phyloP scores from a whole-genome alignment of 805 yeast genomes.

The Lipomyces oligophaga region DNA sequence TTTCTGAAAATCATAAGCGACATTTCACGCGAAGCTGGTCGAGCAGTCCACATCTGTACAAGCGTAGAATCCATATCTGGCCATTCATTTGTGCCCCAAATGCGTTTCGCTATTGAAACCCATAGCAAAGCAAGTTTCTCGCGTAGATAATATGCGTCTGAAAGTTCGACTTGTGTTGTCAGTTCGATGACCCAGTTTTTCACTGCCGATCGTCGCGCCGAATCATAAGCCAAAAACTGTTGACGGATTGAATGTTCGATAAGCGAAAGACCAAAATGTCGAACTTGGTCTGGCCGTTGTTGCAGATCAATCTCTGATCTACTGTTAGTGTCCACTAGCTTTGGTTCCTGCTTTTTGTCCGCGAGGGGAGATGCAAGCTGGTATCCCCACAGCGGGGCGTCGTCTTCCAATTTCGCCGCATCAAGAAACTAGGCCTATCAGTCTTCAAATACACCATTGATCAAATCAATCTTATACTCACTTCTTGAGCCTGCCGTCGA shows the following conservation, averaged over 20 bases:
- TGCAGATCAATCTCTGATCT: too few relatives aligned
- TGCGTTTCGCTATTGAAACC: slow-evolving; percentile 85
- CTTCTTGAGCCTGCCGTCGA: slow-evolving; percentile 52
- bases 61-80: slow-evolving; percentile 77
- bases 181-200: slow-evolving; percentile 83
- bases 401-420: slow-evolving; percentile 66
- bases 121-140: slow-evolving; percentile 87
- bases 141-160: slow-evolving; percentile 83
- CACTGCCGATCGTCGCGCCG: slow-evolving; percentile 59
- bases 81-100: slow-evolving; percentile 77
- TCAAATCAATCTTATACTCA: slow-evolving; percentile 20
- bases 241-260: slow-evolving; percentile 66
- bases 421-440: slow-evolving; percentile 74
- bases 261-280: slow-evolving; percentile 85
- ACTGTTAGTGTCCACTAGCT: too few relatives aligned
- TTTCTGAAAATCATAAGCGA: slow-evolving; percentile 76
- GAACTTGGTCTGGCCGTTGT: slow-evolving; percentile 59
- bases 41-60: slow-evolving; percentile 67
- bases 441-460: too few relatives aligned
- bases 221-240: slow-evolving; percentile 53
- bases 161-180: slow-evolving; percentile 51
- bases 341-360: slow-evolving; percentile 31
- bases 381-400: slow-evolving; percentile 90
- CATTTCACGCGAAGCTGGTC: slow-evolving; percentile 65
- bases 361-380: slow-evolving; percentile 62